phyloP scores from a whole-genome alignment of 2,329 filamentous ascomycete genomes.

The Aspergillus tamarii region DNA sequence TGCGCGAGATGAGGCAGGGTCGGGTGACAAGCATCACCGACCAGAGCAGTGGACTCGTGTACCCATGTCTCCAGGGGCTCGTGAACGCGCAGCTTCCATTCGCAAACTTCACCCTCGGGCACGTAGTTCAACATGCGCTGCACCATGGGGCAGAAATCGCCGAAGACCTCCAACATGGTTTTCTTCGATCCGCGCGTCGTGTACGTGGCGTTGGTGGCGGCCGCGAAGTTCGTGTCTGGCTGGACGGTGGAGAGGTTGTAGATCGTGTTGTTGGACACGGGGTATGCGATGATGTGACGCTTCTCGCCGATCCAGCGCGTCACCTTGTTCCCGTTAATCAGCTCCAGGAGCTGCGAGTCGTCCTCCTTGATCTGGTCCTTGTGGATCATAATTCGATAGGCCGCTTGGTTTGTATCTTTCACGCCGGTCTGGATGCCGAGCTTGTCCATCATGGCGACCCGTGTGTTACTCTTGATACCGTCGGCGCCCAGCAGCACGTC shows the following conservation, averaged over 20 bases:
- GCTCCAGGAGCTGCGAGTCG: slow-evolving; percentile 56
- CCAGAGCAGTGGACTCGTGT: slow-evolving; percentile 54
- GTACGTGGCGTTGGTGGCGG: slow-evolving; percentile 62
- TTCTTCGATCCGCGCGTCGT: slow-evolving; percentile 65
- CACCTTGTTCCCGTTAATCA: slow-evolving; percentile 61
- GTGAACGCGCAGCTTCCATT: slow-evolving; percentile 68
- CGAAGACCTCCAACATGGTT: slow-evolving; percentile 63
- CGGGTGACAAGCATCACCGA: slow-evolving; percentile 65
- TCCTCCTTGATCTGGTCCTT: slow-evolving; percentile 47
- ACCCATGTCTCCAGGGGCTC: slow-evolving; percentile 66
- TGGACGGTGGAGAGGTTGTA: slow-evolving; percentile 70
- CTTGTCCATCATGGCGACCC: slow-evolving; percentile 46
- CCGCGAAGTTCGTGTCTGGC: slow-evolving; percentile 62
- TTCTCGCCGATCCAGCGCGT: slow-evolving; percentile 69
- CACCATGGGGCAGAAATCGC: slow-evolving; percentile 64
- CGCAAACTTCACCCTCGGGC: slow-evolving; percentile 66
- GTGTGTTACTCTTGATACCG: slow-evolving; percentile 56
- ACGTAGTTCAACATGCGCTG: slow-evolving; percentile 64
- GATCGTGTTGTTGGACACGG: slow-evolving; percentile 63
- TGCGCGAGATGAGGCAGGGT: slow-evolving; percentile 67
- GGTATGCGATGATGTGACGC: slow-evolving; percentile 70
- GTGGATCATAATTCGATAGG: slow-evolving; percentile 59
- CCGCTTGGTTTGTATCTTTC: slow-evolving; percentile 55
- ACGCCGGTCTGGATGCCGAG: slow-evolving; percentile 46
- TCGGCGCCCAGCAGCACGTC: slow-evolving; percentile 59